Evolutionary conservation across 306 rosid species (phyloP).

Genomic region (Mimosa pudica): DNA sequence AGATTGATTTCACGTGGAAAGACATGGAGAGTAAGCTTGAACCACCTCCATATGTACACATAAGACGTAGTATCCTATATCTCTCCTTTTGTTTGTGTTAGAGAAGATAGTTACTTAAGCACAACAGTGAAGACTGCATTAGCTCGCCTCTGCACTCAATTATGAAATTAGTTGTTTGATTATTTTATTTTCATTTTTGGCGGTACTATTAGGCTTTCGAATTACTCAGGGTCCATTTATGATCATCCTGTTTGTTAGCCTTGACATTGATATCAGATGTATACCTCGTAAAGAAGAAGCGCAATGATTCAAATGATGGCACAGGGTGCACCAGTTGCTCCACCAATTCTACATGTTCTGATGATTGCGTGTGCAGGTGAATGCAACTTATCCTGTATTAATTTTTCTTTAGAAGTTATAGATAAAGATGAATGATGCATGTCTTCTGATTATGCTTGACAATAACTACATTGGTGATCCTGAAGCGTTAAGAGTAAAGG

Average conservation of each 20-base stretch:
- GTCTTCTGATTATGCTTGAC: slow-evolving; percentile 7
- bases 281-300: slow-evolving; percentile 88
- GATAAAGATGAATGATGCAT: background rate
- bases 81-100: slow-evolving; percentile 20
- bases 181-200: slow-evolving; percentile 22
- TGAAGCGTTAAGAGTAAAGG: background rate
- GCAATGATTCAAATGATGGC: slow-evolving; percentile 65
- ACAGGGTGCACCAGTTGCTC: slow-evolving; percentile 76
- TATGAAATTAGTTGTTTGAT: slow-evolving; percentile 30
- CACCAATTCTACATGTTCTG: slow-evolving; percentile 58
- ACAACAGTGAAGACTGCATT: slow-evolving; percentile 15
- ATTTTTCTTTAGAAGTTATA: background rate
- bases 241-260: slow-evolving; percentile 42
- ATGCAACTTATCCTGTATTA: slow-evolving; percentile 28
- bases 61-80: slow-evolving; percentile 84
- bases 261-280: slow-evolving; percentile 58
- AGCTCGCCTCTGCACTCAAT: background rate
- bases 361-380: slow-evolving; percentile 92
- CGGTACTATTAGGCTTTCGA: background rate
- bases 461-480: slow-evolving; percentile 13
- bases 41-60: slow-evolving; percentile 76
- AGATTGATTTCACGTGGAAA: slow-evolving; percentile 75
- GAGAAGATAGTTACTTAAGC: slow-evolving; percentile 24
- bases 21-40: slow-evolving; percentile 68
- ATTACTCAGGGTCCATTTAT: background rate